These are phyloP conservation scores for Cytospora piceicola DNA, from an alignment of 2,329 filamentous ascomycete genomes.

Conservation along the genomic window DNA sequence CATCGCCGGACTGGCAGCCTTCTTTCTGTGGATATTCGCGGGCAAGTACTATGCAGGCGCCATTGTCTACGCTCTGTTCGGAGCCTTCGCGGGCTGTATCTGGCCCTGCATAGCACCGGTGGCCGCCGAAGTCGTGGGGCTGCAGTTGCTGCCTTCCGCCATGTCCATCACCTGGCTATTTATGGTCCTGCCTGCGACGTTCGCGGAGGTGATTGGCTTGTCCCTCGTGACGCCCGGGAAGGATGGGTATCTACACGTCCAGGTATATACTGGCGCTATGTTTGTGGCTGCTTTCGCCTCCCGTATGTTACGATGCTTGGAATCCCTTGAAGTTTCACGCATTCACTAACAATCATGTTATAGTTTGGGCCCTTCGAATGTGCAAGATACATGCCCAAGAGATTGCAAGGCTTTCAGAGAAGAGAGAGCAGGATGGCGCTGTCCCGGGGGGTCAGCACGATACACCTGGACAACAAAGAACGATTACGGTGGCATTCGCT, in stretches of 20 bases:
- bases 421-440: slow-evolving; percentile 36
- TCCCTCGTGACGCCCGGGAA: slow-evolving; percentile 51
- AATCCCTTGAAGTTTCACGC: not conserved
- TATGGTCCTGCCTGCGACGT: slow-evolving; percentile 72
- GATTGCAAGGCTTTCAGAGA: slow-evolving; percentile 36
- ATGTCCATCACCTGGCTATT: slow-evolving; percentile 74
- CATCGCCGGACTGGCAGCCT: slow-evolving; percentile 63
- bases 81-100: slow-evolving; percentile 70
- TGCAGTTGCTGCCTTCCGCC: slow-evolving; percentile 67
- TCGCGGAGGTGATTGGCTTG: slow-evolving; percentile 67
- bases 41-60: slow-evolving; percentile 66
- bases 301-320: slow-evolving; percentile 36
- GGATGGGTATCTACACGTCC: slow-evolving; percentile 54
- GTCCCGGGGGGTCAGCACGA: slow-evolving; percentile 18
- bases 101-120: slow-evolving; percentile 73
- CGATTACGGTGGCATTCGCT: slow-evolving; percentile 22
- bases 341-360: not conserved
- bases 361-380: slow-evolving; percentile 47
- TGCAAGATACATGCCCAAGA: slow-evolving; percentile 50
- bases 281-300: slow-evolving; percentile 60
- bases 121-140: slow-evolving; percentile 72
- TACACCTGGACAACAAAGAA: not conserved
- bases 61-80: slow-evolving; percentile 72
- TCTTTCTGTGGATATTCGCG: slow-evolving; percentile 76
- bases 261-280: slow-evolving; percentile 65